Base-by-base conservation (phyloP, 169 alveolate species). In the Plasmodium vivax region DNA sequence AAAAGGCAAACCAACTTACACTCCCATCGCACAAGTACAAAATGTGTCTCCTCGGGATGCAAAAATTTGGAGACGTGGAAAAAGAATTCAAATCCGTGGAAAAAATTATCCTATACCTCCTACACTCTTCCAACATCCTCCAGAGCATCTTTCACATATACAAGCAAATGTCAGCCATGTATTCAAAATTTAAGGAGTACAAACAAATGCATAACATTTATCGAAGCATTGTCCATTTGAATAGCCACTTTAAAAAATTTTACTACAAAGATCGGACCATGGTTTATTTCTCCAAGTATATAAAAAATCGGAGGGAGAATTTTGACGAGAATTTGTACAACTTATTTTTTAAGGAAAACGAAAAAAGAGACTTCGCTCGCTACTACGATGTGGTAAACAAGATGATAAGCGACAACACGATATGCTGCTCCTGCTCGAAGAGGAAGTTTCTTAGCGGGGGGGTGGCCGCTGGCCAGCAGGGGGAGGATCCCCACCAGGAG, bases 241-340 rank as follows among this genome's bases (percentile, higher is more conserved):
- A 79, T n/a, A 83, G 68, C 23, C 73, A 79, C 45, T 56, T 58
- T 54, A 88, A 88, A 51, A 80, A 34, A 9, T 88, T 62, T 32
- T 88, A 88, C 80, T 88, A 88, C 68, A 79, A 36, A 62, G 90
- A 80, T 80, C 81, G 82, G 36, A 19, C 83, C 45, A 51, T 90
- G 8, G 54, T 90, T 6, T 71, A 90, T 80, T 90, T 90, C 34
- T 80, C 94, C 14, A 90, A 90, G 45, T 80, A 79, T 90, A 41
- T 80, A 16, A 90, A 90, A 90, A 90, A 90, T 27, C 72, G 91
- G 38, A 90, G 71, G 68, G 90, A 90, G 32, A 58, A 79, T 90
- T 90, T 90, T 68, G 94, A 90, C 36, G 90, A 90, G 80, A 90
- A 90, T 51, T 80, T 90, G 54, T 90, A 90, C 72, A 90, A 80